Evolutionary conservation across 805 yeast genomes (phyloP), one percentile per base, ranked within the genome.

Genomic region (Yarrowia hollandica): DNA sequence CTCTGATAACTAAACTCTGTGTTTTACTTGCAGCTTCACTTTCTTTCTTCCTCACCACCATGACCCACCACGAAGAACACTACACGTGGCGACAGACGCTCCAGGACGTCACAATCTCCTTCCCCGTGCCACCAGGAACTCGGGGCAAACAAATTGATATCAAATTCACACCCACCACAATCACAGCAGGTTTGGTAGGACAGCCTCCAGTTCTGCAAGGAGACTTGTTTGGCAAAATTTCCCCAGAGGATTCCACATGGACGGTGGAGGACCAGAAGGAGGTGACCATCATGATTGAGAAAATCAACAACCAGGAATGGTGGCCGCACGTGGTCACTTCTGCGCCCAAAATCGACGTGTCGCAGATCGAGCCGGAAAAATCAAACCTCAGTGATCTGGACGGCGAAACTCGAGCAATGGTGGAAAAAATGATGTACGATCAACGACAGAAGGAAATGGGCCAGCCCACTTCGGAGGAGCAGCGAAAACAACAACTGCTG

Each of bases 371-470:
- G 67, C 80, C 80, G 4, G 80, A 77, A 63, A 68, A 68, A 55
- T 65, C 75, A 12, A 68, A 69, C 38, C 65, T 76, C 38, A 65
- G 73, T 52, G 80, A 76, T 60, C 67, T 76, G 44, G 80, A 76
- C 57, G 67, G 68, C 15, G 76, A 74, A 35, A 75, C 80, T 5
- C 61, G 78, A 14, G 72, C 76, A 1, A 72, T 69, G 66, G 80
- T 76, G 2, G 80, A 76, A 64, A 76, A 77, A 59, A 76, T 76
- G 80, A 74, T 76, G 79, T 73, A 70, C 62, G 79, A 76, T 60
- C 78, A 76, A 64, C 68, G 66, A 35, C 78, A 76, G 62, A 74
- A 77, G 64, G 70, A 72, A 58, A 46, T 59, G 65, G 75, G 77
- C 7, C 62, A 64, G 62, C 77, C 76, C 2, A 63, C 75, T 15